Evolutionary conservation across 306 rosid species (phyloP), one percentile per base, ranked within the genome.

Genomic region (Cotoneaster glaucophyllus): DNA sequence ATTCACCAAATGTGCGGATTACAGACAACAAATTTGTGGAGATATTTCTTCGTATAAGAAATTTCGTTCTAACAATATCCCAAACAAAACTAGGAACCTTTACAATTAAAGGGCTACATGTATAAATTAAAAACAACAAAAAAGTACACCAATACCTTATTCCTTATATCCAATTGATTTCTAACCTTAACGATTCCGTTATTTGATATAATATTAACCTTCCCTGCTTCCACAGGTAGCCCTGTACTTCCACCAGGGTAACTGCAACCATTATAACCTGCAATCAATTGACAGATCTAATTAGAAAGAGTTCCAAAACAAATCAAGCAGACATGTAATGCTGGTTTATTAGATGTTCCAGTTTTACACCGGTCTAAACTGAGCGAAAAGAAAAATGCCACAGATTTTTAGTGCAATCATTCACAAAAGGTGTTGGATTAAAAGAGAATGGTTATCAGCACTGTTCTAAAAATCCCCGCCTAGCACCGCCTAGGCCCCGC

Each of bases 231-330:
- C 21, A 65, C 73, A 59, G 41, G 26, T 58, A 24, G 67, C 84
- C 78, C 83, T 75, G 81, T 75, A 82, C 89, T 84, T 56, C 96
- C 96, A 25, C 91, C 90, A 12, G 93, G 72, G 64, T 87, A 95
- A 52, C 50, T 34, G 85, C 98, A 95, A 45, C 74, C 86, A 80
- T 89, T 88, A 82, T 95, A 92, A 92, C 98, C 98, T 95, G 79
- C 81, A 50, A 59, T 8, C 75, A 19, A 32, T 29, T 65, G 29
- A 29, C 1, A 28, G 44, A 67, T 52, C 2, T 4, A 39, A 39
- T 53, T 25, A 34, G 24, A 4, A 48, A 48, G 21, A 15, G 54
- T 15, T 48, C 53, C 7, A 17, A 48, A 48, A 48, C 53, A 48
- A 48, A 48, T 48, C 53, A 48, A 48, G 53, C 19, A 48, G 53